phyloP scores from a whole-genome alignment of 2,329 filamentous ascomycete genomes.

The Penicillium brevicompactum region DNA sequence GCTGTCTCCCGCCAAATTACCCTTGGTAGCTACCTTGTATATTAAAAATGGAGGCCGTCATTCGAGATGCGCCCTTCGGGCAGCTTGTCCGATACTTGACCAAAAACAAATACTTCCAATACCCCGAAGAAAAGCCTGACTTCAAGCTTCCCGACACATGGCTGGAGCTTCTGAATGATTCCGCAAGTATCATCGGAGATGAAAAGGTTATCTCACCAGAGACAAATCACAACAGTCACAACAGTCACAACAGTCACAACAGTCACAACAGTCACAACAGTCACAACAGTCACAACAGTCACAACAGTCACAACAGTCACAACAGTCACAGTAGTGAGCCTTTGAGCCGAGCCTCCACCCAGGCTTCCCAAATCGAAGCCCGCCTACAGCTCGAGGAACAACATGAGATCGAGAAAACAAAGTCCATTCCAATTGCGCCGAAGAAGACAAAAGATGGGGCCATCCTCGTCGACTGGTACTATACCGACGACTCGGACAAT shows the following conservation, averaged over 20 bases:
- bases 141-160: conserved; percentile 32
- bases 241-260: too few relatives aligned
- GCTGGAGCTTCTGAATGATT: conserved; percentile 17
- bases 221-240: neutral
- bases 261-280: too few relatives aligned
- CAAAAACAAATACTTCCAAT: conserved; percentile 46
- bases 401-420: conserved; percentile 28
- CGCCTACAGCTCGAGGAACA: conserved; percentile 33
- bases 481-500: conserved; percentile 28
- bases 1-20: neutral
- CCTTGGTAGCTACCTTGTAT: neutral
- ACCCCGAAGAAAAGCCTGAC: conserved; percentile 45
- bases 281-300: too few relatives aligned
- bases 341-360: conserved; percentile 16
- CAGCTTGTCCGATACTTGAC: conserved; percentile 49
- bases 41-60: conserved; percentile 26
- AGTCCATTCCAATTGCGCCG: conserved; percentile 35
- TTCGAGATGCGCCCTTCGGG: conserved; percentile 50
- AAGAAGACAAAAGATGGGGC: conserved; percentile 38
- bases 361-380: conserved; percentile 18
- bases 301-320: too few relatives aligned
- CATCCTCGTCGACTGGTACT: conserved; percentile 41
- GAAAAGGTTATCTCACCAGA: neutral
- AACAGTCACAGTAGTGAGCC: neutral
- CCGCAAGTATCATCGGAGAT: neutral